Evolutionary conservation across 169 alveolate genomes (phyloP).

Genomic region (Nephromyces sp.): DNA sequence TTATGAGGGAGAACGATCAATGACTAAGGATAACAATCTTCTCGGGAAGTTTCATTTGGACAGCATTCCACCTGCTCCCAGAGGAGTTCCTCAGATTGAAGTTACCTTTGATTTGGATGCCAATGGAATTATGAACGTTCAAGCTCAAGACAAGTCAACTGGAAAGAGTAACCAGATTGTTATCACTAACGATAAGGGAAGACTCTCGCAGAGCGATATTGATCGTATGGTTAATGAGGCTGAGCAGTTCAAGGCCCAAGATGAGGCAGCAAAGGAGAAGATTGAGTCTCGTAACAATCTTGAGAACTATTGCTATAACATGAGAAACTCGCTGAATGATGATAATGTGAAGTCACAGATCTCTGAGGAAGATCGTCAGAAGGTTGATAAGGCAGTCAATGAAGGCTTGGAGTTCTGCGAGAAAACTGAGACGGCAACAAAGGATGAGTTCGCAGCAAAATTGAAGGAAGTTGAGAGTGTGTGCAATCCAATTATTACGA

Average conservation of each 20-base stretch:
- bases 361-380: slow-evolving; percentile 74
- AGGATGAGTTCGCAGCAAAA: slow-evolving; percentile 83
- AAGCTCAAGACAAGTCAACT: slow-evolving; percentile 90
- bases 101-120: slow-evolving; percentile 94
- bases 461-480: slow-evolving; percentile 89
- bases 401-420: slow-evolving; percentile 86
- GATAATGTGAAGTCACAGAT: slow-evolving; percentile 84
- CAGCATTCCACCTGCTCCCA: slow-evolving; percentile 96
- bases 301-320: slow-evolving; percentile 84
- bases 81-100: slow-evolving; percentile 96
- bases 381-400: slow-evolving; percentile 69
- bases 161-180: slow-evolving; percentile 86
- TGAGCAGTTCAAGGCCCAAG: slow-evolving; percentile 89
- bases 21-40: slow-evolving; percentile 88
- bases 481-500: slow-evolving; percentile 85
- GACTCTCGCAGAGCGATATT: slow-evolving; percentile 86
- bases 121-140: slow-evolving; percentile 89
- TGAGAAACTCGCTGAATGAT: slow-evolving; percentile 81
- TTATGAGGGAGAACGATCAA: slow-evolving; percentile 67
- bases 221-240: slow-evolving; percentile 92
- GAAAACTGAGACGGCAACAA: slow-evolving; percentile 83
- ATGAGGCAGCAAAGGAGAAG: slow-evolving; percentile 73
- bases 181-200: slow-evolving; percentile 91
- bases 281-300: slow-evolving; percentile 85
- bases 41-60: slow-evolving; percentile 92